Percentiles rank a stretch among this genome's conserved stretches.
These are phyloP conservation scores for Penstemon eatonii DNA, from an alignment of 257 asterid species.

Conservation along the genomic window DNA sequence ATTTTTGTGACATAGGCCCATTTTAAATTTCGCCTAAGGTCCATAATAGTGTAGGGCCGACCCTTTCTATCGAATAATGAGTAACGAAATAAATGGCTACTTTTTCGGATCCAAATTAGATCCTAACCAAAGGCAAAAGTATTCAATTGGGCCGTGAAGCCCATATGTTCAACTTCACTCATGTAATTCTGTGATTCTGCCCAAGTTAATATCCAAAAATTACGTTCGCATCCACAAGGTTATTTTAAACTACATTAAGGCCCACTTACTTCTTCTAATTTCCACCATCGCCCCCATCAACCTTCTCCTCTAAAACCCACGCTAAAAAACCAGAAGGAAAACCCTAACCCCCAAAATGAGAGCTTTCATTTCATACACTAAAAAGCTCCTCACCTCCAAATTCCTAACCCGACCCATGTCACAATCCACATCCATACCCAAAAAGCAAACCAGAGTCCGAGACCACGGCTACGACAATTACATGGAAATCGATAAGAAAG, in stretches of 20 bases:
- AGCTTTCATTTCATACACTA: conserved; percentile 24
- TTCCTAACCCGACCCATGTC: conserved; percentile 48
- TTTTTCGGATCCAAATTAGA: no score
- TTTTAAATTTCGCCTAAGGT: no score
- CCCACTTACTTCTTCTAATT: conserved; percentile 12
- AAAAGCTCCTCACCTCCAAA: conserved; percentile 30
- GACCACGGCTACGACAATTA: conserved; percentile 81
- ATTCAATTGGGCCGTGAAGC: no score
- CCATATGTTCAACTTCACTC: no score
- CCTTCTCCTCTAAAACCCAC: conserved; percentile 5
- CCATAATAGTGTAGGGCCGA: no score
- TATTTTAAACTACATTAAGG: background rate
- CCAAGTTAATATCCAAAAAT: no score
- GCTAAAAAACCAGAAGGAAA: conserved; percentile 3
- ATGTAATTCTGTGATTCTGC: no score
- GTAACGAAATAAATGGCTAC: no score
- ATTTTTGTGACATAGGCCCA: no score
- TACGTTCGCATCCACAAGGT: no score
- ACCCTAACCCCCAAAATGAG: conserved; percentile 37
- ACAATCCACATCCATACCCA: conserved; percentile 82
- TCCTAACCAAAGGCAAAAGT: no score
- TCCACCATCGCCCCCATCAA: conserved; percentile 4
- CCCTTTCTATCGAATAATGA: no score
- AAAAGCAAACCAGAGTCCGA: conserved; percentile 66
- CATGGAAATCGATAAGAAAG: conserved; percentile 85